These are phyloP conservation scores for Flaveria linearis DNA, from an alignment of 129 eudicot species.

Conservation along the genomic window DNA sequence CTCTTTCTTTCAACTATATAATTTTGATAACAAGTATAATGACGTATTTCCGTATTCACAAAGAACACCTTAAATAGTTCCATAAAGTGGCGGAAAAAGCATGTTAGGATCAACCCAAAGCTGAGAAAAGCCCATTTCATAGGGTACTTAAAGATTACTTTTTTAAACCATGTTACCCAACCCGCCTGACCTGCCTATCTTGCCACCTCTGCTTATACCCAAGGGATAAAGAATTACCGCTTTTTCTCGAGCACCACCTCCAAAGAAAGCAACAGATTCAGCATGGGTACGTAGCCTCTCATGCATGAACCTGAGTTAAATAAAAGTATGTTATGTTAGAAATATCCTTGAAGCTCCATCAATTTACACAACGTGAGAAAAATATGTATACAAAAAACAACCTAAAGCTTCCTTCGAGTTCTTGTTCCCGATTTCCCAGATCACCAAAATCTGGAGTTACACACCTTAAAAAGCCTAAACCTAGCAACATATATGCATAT, in stretches of 20 bases:
- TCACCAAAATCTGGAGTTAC: slow-evolving; percentile 95
- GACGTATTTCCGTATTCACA: slow-evolving; percentile 4
- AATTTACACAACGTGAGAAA: not conserved
- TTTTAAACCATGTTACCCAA: not conserved
- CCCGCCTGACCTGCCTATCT: slow-evolving; percentile 6
- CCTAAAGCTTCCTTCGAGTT: slow-evolving; percentile 97
- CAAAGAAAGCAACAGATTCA: slow-evolving; percentile 98
- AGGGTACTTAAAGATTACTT: not conserved
- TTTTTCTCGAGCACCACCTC: slow-evolving; percentile 96
- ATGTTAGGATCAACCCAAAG: not conserved
- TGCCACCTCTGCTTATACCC: not conserved
- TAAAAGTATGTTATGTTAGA: slow-evolving; percentile 20
- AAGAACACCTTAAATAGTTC: not conserved
- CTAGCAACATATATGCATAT: slow-evolving; percentile 90
- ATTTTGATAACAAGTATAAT: not conserved
- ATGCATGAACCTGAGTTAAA: slow-evolving; percentile 77
- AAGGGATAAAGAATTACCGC: slow-evolving; percentile 48
- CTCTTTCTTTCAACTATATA: too few species aligned
- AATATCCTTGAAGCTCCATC: slow-evolving; percentile 16
- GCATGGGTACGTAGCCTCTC: slow-evolving; percentile 98
- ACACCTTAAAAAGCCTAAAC: slow-evolving; percentile 83
- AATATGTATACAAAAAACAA: slow-evolving; percentile 18
- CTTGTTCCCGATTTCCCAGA: slow-evolving; percentile 81
- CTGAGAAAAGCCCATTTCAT: not conserved
- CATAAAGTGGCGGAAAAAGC: not conserved